Evolutionary conservation across 2,329 filamentous ascomycete species (phyloP).

Genomic region (Tolypocladium ophioglossoides): DNA sequence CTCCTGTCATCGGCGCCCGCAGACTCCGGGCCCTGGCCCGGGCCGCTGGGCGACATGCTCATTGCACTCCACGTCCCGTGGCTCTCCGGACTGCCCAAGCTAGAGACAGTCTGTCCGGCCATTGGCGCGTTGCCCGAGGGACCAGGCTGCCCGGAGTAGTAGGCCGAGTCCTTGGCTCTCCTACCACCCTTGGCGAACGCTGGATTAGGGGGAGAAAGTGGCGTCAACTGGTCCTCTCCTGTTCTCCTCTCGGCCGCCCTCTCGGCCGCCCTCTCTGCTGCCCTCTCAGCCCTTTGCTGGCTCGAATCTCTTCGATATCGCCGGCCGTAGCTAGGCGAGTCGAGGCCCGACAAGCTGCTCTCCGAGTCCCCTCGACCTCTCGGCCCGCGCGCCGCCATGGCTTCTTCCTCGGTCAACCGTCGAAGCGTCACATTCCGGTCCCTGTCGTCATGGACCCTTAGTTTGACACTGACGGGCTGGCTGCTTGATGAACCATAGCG

Average conservation of each 20-base stretch:
- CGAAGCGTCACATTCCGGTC: conserved; percentile 52
- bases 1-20: conserved; percentile 39
- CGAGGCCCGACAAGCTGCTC: conserved; percentile 47
- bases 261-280: not conserved
- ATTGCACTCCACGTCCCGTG: conserved; percentile 45
- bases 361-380: conserved; percentile 37
- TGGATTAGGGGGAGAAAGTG: conserved; percentile 45
- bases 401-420: conserved; percentile 50
- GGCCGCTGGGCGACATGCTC: conserved; percentile 34
- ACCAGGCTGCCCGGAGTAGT: conserved; percentile 44
- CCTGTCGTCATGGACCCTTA: conserved; percentile 50
- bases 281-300: conserved; percentile 11
- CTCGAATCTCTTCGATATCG: conserved; percentile 45
- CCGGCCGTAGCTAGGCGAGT: conserved; percentile 32
- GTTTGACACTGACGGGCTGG: conserved; percentile 44
- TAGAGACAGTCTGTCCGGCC: conserved; percentile 33
- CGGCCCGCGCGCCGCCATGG: conserved; percentile 29
- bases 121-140: conserved; percentile 30
- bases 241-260: conserved; percentile 32
- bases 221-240: conserved; percentile 27
- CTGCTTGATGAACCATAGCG: conserved; percentile 30
- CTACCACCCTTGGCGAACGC: conserved; percentile 41
- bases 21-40: conserved; percentile 20
- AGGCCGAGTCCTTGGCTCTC: conserved; percentile 47
- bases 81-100: conserved; percentile 33